phyloP scores from a whole-genome alignment of 2,329 filamentous ascomycete genomes.

The Pseudogymnoascus sp. region DNA sequence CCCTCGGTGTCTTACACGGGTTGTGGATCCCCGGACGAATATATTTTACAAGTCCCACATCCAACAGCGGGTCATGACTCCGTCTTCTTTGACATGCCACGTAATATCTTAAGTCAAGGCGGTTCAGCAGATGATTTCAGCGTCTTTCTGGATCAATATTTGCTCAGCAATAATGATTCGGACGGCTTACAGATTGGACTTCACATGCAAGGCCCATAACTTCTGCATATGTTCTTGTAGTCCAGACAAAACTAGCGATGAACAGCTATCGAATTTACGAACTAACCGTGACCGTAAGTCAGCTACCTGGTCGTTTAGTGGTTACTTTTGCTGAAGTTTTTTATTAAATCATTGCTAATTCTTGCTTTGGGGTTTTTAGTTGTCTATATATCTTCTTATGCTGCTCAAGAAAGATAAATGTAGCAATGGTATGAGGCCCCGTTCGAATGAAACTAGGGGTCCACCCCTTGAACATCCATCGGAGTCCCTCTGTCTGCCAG shows the following conservation, averaged over 20 bases:
- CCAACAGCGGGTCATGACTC: background rate
- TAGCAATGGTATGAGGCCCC: conserved; percentile 60
- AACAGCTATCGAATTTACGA: background rate
- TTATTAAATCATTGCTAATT: background rate
- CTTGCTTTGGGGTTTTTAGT: conserved; percentile 27
- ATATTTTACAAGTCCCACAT: background rate
- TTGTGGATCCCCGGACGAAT: background rate
- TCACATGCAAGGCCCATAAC: background rate
- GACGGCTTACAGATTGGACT: background rate
- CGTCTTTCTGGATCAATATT: conserved; percentile 12
- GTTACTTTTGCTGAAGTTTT: background rate
- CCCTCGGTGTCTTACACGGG: background rate
- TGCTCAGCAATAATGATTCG: background rate
- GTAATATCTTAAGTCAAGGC: conserved; percentile 12
- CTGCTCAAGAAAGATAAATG: conserved; percentile 61
- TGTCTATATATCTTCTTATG: conserved; percentile 57
- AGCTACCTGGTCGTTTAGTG: background rate
- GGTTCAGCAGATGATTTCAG: conserved; percentile 13
- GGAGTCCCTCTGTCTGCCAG: conserved; percentile 49
- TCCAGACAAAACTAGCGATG: background rate
- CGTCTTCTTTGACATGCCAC: conserved; percentile 12
- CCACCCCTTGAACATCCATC: conserved; percentile 63
- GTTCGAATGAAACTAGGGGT: conserved; percentile 61
- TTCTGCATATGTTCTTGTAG: background rate
- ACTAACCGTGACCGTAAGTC: background rate